These are phyloP conservation scores for Starmera caribaea DNA, from an alignment of 805 yeast species.

Conservation along the genomic window DNA sequence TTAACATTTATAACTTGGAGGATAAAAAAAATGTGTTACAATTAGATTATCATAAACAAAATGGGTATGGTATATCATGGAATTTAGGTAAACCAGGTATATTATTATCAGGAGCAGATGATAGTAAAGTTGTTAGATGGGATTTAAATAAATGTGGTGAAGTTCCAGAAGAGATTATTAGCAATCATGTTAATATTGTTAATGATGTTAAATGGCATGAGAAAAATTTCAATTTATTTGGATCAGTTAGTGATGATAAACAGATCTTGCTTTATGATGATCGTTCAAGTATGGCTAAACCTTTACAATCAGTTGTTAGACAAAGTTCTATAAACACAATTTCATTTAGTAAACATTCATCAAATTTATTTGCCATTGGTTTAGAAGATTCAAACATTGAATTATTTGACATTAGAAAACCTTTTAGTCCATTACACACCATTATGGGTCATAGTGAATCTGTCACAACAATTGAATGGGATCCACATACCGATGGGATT, in stretches of 20 bases:
- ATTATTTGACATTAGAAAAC: constrained; percentile 51
- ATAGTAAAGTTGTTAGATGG: constrained; percentile 52
- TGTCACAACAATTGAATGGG: constrained; percentile 67
- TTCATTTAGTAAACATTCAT: constrained; percentile 54
- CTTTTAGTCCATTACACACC: constrained; percentile 44
- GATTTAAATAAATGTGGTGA: constrained; percentile 26
- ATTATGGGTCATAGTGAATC: constrained; percentile 76
- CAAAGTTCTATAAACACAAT: constrained; percentile 46
- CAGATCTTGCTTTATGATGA: constrained; percentile 45
- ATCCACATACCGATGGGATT: constrained; percentile 68
- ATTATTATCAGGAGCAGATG: constrained; percentile 58
- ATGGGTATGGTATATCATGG: constrained; percentile 75
- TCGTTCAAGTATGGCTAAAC: constrained; percentile 22
- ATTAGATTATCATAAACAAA: constrained; percentile 45
- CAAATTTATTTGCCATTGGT: constrained; percentile 56
- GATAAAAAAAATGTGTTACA: constrained; percentile 17
- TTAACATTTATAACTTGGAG: constrained; percentile 37
- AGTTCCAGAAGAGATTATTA: constrained; percentile 23
- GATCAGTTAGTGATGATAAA: constrained; percentile 68
- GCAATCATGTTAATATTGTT: constrained; percentile 46
- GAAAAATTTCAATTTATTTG: constrained; percentile 38
- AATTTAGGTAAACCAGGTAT: constrained; percentile 37
- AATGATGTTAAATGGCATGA: constrained; percentile 74
- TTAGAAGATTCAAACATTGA: constrained; percentile 58
- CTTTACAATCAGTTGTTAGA: constrained; percentile 19